Percentiles rank a stretch among this genome's conserved stretches.
Evolutionary conservation across 2,329 filamentous ascomycete genomes (phyloP).

Genomic region (Colletotrichum eleusines): DNA sequence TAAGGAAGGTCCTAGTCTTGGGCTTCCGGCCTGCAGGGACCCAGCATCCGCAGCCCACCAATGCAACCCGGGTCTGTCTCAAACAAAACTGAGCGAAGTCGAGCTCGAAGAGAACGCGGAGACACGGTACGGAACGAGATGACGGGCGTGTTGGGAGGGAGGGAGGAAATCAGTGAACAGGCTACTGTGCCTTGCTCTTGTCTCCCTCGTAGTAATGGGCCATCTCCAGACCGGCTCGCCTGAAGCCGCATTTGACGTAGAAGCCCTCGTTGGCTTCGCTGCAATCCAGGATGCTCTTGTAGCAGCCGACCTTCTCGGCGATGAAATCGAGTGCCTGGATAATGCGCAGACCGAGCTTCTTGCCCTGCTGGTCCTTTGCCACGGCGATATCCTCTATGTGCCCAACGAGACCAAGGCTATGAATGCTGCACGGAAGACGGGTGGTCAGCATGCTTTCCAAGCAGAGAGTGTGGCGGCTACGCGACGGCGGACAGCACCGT

Average conservation of each 20-base stretch:
- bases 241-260: slow-evolving; percentile 97
- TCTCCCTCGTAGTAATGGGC: slow-evolving; percentile 86
- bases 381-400: slow-evolving; percentile 99
- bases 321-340: slow-evolving; percentile 95
- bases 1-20: slow-evolving; percentile 3
- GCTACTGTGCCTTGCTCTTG: slow-evolving; percentile 59
- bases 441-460: slow-evolving; percentile 42
- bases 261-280: slow-evolving; percentile 97
- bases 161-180: slow-evolving; percentile 11
- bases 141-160: not conserved
- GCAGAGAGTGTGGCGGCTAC: not conserved
- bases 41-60: slow-evolving; percentile 32
- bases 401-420: slow-evolving; percentile 84
- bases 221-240: slow-evolving; percentile 94
- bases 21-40: slow-evolving; percentile 21
- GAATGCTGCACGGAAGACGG: slow-evolving; percentile 67
- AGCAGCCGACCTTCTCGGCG: slow-evolving; percentile 90
- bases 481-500: not conserved
- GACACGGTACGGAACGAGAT: not conserved
- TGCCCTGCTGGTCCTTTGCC: slow-evolving; percentile 93
- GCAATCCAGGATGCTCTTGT: slow-evolving; percentile 97
- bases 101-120: not conserved
- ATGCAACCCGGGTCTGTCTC: slow-evolving; percentile 15
- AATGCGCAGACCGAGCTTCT: slow-evolving; percentile 92
- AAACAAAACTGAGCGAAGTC: slow-evolving; percentile 2